Percentiles rank a stretch among this genome's conserved stretches.
Conservation (phyloP, 2,329 filamentous ascomycete species). For the Paradendryphiella salina region DNA sequence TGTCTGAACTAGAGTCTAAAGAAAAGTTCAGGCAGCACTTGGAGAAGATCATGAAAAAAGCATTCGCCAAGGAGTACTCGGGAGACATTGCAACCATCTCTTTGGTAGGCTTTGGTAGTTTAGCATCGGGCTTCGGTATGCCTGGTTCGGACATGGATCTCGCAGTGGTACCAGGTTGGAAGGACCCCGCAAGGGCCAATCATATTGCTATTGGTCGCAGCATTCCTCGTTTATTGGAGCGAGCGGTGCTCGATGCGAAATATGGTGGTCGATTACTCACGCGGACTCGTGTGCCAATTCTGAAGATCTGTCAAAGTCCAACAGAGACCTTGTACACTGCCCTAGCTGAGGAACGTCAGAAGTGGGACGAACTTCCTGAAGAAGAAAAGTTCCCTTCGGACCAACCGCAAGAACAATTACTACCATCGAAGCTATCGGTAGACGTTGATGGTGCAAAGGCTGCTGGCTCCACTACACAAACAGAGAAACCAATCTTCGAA, state of each 20-base stretch:
- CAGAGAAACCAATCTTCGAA: conserved; percentile 8
- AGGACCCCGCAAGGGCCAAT: conserved; percentile 21
- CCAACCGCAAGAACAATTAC: conserved; percentile 18
- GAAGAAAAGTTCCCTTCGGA: conserved; percentile 49
- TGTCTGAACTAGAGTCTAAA: conserved; percentile 68
- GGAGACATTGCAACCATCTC: conserved; percentile 62
- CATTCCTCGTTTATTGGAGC: conserved; percentile 76
- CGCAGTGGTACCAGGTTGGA: conserved; percentile 68
- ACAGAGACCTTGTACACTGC: conserved; percentile 62
- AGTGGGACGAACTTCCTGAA: conserved; percentile 66
- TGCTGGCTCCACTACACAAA: conserved; percentile 1
- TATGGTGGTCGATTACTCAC: conserved; percentile 77
- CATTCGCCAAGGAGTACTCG: conserved; percentile 55
- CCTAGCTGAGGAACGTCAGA: conserved; percentile 66
- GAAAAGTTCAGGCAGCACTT: conserved; percentile 69
- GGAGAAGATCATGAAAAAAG: conserved; percentile 65
- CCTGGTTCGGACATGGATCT: conserved; percentile 91
- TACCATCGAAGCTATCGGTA: conserved; percentile 12
- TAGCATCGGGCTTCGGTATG: conserved; percentile 82
- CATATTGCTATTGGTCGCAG: conserved; percentile 54
- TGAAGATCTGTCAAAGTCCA: conserved; percentile 80
- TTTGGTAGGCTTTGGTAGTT: conserved; percentile 78
- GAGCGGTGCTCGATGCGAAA: conserved; percentile 69
- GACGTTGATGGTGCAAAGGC: conserved; percentile 17
- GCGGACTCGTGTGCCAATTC: conserved; percentile 79